These are phyloP conservation scores for Entamoeba invadens DNA, from an alignment of 208 protist genomes.

Conservation along the genomic window DNA sequence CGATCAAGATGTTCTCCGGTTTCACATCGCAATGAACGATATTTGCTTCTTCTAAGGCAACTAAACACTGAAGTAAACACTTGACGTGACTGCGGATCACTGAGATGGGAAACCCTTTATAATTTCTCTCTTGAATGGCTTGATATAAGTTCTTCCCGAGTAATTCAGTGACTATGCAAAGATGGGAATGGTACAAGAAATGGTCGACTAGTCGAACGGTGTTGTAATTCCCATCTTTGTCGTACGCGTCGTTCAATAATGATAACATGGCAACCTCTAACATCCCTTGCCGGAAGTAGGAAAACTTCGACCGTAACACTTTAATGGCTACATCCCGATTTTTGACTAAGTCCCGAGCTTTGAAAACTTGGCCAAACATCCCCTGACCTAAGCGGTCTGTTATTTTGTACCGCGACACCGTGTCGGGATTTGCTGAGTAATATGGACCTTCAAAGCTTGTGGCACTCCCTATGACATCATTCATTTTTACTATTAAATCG, in stretches of 20 bases:
- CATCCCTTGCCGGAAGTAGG: constrained; percentile 29
- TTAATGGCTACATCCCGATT: constrained; percentile 28
- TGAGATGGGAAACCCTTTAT: constrained; percentile 42
- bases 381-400: constrained; percentile 47
- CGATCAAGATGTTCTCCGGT: constrained; percentile 59
- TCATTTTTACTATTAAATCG: background rate
- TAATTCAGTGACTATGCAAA: constrained; percentile 61
- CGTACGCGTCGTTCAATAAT: constrained; percentile 5
- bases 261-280: constrained; percentile 33
- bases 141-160: constrained; percentile 65
- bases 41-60: background rate
- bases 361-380: constrained; percentile 69
- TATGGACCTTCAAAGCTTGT: background rate
- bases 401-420: background rate
- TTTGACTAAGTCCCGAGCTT: constrained; percentile 25
- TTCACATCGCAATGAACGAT: constrained; percentile 51
- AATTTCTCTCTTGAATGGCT: constrained; percentile 55
- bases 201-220: constrained; percentile 16
- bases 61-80: constrained; percentile 10
- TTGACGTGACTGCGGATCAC: constrained; percentile 39
- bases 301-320: constrained; percentile 39
- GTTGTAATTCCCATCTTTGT: background rate
- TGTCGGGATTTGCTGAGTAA: background rate
- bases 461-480: background rate
- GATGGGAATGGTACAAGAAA: constrained; percentile 34